A percentile compares a stretch with the other conserved stretches of the same genome.
Conservation (phyloP, 257 asterid species). For the Buddleja alternifolia region DNA sequence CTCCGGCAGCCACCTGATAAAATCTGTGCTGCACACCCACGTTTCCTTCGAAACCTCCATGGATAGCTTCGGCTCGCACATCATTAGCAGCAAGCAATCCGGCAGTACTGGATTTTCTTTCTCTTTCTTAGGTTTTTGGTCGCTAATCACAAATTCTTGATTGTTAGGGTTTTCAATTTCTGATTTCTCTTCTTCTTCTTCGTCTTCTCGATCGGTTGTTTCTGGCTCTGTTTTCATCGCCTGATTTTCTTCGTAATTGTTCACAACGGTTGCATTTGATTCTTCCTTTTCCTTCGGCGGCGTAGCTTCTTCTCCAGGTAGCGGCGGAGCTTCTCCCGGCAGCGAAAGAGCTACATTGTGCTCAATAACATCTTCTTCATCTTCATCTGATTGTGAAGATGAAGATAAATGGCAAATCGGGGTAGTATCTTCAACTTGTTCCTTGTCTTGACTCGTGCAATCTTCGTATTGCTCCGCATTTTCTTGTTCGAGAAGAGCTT, state of each 20-base stretch:
- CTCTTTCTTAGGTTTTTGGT: slow-evolving; percentile 22
- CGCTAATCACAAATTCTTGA: slow-evolving; percentile 11
- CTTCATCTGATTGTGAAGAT: slow-evolving; percentile 34
- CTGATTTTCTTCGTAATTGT: slow-evolving; percentile 17
- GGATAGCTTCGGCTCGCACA: slow-evolving; percentile 95
- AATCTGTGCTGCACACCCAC: slow-evolving; percentile 94
- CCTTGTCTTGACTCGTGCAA: slow-evolving; percentile 37
- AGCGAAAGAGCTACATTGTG: slow-evolving; percentile 28
- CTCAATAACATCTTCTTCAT: slow-evolving; percentile 30
- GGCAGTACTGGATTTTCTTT: slow-evolving; percentile 51
- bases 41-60: slow-evolving; percentile 98
- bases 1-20: slow-evolving; percentile 78
- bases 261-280: slow-evolving; percentile 7
- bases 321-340: too few relatives aligned
- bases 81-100: slow-evolving; percentile 85
- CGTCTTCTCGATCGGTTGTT: not conserved
- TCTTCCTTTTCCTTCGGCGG: slow-evolving; percentile 30
- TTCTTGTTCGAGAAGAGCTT: slow-evolving; percentile 54
- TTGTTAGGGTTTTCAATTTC: slow-evolving; percentile 14
- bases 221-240: slow-evolving; percentile 10
- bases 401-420: slow-evolving; percentile 36
- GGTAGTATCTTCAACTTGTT: slow-evolving; percentile 23
- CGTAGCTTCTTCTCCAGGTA: slow-evolving; percentile 28
- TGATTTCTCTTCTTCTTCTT: slow-evolving; percentile 25
- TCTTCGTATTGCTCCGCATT: slow-evolving; percentile 37